Evolutionary conservation across 371 early-diverging fungal species (phyloP), one percentile per base, ranked within the genome.

Genomic region (Polyrhizophydium stewartii): DNA sequence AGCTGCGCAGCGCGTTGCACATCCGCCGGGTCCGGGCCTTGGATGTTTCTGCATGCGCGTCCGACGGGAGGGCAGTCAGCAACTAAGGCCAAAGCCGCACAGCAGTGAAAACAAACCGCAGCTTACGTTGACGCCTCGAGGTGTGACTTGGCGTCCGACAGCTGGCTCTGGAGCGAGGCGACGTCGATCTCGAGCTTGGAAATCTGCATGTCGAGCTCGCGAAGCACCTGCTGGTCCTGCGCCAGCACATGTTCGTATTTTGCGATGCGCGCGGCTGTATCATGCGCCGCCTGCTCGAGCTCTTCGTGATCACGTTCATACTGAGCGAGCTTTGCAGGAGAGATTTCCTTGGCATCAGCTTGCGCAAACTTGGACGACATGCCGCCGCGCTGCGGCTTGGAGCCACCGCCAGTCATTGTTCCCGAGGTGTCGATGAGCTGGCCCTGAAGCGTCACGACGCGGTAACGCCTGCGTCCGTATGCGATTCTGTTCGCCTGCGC

Each of bases 361-460:
- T 50, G 21, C 1, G 32, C 77, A 52, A 89, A 87, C 22, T 75
- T 85, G 10, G 90, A 89, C 70, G 88, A 84, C 96, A 95, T 96
- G 24, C 89, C 92, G 17, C 96, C 96, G 21, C 65, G 37, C 47
- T 66, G 62, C 83, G 86, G 35, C 68, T 71, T 2, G 75, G 80
- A 35, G 74, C 82, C 89, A 64, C 98, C 98, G 67, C 99, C 99
- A 22, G 90, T 88, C 97, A 99, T 97, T 9, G 99, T 90, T 66
- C 99, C 99, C 0, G 92, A 89, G 33, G 84, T 86, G 60, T 99
- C 99, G 64, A 99, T 93, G 49, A 99, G 67, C 63, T 96, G 87
- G 2, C 99, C 99, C 60, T 92, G 93, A 58, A 98, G 67, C 0
- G 98, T 99, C 0, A 99, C 99, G 0, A 98, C 97, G 47, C 98